These are phyloP conservation scores for Kluyveromyces siamensis DNA, from an alignment of 805 yeast species.

Conservation along the genomic window DNA sequence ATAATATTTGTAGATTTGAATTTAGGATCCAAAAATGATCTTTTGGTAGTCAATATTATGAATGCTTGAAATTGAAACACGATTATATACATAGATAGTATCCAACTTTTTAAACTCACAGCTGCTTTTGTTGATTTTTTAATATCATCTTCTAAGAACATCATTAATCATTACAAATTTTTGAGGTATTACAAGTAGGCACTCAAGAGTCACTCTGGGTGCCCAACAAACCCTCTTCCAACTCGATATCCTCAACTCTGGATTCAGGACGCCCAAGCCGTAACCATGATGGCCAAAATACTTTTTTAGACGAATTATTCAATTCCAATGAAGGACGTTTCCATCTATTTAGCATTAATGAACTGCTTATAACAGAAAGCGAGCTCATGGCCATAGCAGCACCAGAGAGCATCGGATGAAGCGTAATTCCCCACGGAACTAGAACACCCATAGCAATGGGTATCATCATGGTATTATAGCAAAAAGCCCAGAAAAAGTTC, in stretches of 20 bases:
- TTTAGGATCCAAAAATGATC: no score
- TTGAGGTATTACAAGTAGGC: not conserved
- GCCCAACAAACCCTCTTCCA: slow-evolving; percentile 9
- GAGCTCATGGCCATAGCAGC: slow-evolving; percentile 91
- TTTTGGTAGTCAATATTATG: no score
- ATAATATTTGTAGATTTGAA: no score
- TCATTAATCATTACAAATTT: not conserved
- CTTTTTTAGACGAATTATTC: not conserved
- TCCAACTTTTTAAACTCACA: no score
- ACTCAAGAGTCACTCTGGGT: not conserved
- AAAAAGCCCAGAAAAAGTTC: slow-evolving; percentile 80
- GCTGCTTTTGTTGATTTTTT: not conserved
- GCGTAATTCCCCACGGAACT: slow-evolving; percentile 62
- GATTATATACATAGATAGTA: no score
- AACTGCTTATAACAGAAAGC: slow-evolving; percentile 76
- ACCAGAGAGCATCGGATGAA: slow-evolving; percentile 86
- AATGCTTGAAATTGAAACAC: no score
- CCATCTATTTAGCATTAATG: slow-evolving; percentile 67
- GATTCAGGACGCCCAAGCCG: not conserved
- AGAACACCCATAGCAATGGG: slow-evolving; percentile 95
- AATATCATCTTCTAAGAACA: not conserved
- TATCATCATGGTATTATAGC: slow-evolving; percentile 76
- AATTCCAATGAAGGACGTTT: slow-evolving; percentile 21
- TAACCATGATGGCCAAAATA: not conserved
- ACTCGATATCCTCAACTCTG: slow-evolving; percentile 12